These are phyloP conservation scores for Sordaria brevicollis DNA, from an alignment of 495 filamentous ascomycete species.

Conservation along the genomic window DNA sequence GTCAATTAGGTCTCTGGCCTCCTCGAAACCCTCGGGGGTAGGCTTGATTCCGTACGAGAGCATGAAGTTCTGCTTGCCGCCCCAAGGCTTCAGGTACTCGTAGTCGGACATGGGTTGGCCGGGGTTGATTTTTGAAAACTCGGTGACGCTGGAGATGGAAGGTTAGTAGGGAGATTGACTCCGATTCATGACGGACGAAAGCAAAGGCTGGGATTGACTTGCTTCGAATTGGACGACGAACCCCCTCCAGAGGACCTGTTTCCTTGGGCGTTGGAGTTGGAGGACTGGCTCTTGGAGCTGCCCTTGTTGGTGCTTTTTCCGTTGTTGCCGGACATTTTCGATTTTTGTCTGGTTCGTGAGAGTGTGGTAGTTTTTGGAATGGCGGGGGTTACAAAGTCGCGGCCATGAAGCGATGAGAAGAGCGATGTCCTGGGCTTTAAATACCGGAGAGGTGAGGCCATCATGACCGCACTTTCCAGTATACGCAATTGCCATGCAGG, in stretches of 20 bases:
- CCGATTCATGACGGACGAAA: neutral
- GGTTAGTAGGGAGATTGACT: neutral
- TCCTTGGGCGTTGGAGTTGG: neutral
- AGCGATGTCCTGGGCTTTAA: neutral
- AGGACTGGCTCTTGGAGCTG: neutral
- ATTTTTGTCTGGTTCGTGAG: neutral
- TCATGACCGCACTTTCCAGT: neutral
- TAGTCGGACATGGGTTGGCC: neutral
- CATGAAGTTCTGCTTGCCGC: neutral
- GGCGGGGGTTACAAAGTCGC: too few relatives aligned
- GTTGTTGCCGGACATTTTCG: neutral
- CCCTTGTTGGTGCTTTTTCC: neutral
- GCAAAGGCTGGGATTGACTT: neutral
- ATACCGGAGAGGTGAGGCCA: neutral
- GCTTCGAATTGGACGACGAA: neutral
- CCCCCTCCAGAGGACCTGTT: neutral
- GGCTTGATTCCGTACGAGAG: neutral
- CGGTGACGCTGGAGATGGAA: neutral
- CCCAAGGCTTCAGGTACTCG: neutral
- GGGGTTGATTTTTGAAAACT: neutral
- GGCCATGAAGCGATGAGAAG: neutral
- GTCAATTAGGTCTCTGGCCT: neutral
- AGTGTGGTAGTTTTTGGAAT: neutral
- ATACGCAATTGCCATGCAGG: neutral
- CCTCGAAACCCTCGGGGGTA: neutral